Base-by-base conservation (phyloP, 352 stramenopile genomes). In the Phytophthora europaea region DNA sequence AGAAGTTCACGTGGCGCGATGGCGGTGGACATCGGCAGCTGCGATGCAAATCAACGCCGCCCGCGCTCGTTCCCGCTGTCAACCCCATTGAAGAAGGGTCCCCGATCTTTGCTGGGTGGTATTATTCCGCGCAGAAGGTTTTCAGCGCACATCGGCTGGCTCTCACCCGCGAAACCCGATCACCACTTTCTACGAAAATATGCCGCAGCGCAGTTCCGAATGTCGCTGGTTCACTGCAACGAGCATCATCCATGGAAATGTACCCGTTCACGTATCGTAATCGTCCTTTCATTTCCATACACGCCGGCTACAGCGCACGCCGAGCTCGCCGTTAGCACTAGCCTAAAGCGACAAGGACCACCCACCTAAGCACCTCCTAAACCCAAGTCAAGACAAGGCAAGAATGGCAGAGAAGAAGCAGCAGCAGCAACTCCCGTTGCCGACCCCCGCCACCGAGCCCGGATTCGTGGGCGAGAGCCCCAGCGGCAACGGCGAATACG, bases 401-500 rank as follows among this genome's bases (percentile, higher is more conserved):
- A 52, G 20, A 20, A 54, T 80, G 73, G 48, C 64, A 6, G 69
- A 80, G 26, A 80, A 80, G 50, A 77, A 71, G 38, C 62, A 75
- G 22, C 16, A 38, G 20, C 48, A 51, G 18, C 51, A 72, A 43
- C 45, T 80, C 15, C 69, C 73, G 31, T 48, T 77, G 15, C 63
- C 73, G 0, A 77, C 70, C 3, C 65, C 61, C 6, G 43, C 22
- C 1, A 38, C 26, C 16, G 70, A 80, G n/a, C 74, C 70, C 8
- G 57, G 2, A 1, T 81, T 81, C 48, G 70, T 78, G 2, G 61
- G 69, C 48, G 47, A 66, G 10, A 78, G 73, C 38, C 63, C 65
- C 51, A 75, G 61, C 34, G 34, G 34, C 67, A 71, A 74, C 28
- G 62, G 50, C 67, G 77, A 74, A 31, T 84, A 80, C 70, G 77